Evolutionary conservation across 2,329 filamentous ascomycete genomes (phyloP), one percentile per base, ranked within the genome.

Genomic region (Stagonosporopsis rhizophila): DNA sequence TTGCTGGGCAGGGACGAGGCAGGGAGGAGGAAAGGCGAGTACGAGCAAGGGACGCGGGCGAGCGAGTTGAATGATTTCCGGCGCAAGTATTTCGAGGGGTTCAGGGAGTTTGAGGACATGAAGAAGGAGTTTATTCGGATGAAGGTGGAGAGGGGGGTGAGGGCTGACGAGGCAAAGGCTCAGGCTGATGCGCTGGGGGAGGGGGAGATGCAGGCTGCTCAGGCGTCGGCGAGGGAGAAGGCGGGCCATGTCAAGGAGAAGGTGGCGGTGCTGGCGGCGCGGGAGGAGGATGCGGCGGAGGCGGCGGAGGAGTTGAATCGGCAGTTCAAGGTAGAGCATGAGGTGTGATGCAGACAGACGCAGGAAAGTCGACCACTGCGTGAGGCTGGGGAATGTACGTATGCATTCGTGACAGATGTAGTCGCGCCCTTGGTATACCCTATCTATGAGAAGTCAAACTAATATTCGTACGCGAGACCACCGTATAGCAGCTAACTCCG

Each of bases 31-130:
- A 11, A 3, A 30, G 9, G 11, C 27, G 11, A 11, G 27, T 74
- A 77, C 41, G 75, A 72, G 37, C 69, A 68, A 39, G 84, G 82
- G 2, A 75, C 77, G 9, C 84, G 76, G 20, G 89, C 88, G 1
- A 83, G 89, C 75, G 87, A 90, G 35, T 71, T 91, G 59, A 91
- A 91, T 66, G 79, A 80, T 6, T 91, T 91, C 68, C 79, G 88
- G 54, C 83, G 83, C 71, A 85, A 81, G 71, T 78, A 78, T n/a
- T 78, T 78, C 34, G 58, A 77, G 60, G 76, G 76, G 1, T 78
- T 78, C 53, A 74, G 71, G 42, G 69, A 71, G 45, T 69, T 69
- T 23, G 70, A 73, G 48, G 69, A 61, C 23, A 67, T 69, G 65
- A 63, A 67, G 54, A 67, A 68, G 56, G 68, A 71, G 56, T 66